A percentile compares a stretch with the other conserved stretches of the same genome.
These are phyloP conservation scores for Corchorus capsularis DNA, from an alignment of 345 rosid genomes.

Conservation along the genomic window DNA sequence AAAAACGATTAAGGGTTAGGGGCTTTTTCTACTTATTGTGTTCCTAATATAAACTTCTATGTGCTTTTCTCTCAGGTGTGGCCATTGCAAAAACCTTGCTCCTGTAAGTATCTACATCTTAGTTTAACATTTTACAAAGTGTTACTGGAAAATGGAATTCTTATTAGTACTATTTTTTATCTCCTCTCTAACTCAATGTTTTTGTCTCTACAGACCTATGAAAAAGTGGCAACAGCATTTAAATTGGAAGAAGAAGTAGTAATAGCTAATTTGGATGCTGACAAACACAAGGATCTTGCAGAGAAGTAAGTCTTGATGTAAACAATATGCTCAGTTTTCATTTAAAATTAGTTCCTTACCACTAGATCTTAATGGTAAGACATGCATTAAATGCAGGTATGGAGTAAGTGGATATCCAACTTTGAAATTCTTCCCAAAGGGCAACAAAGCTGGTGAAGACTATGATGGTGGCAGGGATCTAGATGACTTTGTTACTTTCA, in stretches of 20 bases:
- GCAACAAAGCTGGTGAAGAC: constrained; percentile 93
- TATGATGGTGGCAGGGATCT: constrained; percentile 90
- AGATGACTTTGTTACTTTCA: constrained; percentile 83
- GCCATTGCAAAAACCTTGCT: constrained; percentile 96
- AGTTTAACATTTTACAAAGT: neutral
- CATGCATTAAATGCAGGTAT: constrained; percentile 44
- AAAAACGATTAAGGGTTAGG: neutral
- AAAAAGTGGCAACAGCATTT: constrained; percentile 87
- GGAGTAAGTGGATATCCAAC: constrained; percentile 96
- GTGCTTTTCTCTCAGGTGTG: constrained; percentile 72
- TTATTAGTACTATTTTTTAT: neutral
- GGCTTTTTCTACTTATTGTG: neutral
- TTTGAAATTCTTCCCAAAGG: constrained; percentile 83
- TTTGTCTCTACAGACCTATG: constrained; percentile 58
- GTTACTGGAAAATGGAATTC: too few relatives aligned
- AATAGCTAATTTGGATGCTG: constrained; percentile 93
- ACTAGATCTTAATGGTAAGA: constrained; percentile 1
- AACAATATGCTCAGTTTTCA: neutral
- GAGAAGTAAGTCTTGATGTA: constrained; percentile 63
- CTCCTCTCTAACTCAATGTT: neutral
- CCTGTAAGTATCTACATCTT: constrained; percentile 59
- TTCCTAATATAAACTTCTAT: constrained; percentile 14
- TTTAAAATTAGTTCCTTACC: neutral
- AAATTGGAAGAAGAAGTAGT: constrained; percentile 77
- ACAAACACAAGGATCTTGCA: constrained; percentile 69